Evolutionary conservation across 192 early-diverging fungal genomes (phyloP), one percentile per base, ranked within the genome.

Genomic region (Entrophospora sp.): DNA sequence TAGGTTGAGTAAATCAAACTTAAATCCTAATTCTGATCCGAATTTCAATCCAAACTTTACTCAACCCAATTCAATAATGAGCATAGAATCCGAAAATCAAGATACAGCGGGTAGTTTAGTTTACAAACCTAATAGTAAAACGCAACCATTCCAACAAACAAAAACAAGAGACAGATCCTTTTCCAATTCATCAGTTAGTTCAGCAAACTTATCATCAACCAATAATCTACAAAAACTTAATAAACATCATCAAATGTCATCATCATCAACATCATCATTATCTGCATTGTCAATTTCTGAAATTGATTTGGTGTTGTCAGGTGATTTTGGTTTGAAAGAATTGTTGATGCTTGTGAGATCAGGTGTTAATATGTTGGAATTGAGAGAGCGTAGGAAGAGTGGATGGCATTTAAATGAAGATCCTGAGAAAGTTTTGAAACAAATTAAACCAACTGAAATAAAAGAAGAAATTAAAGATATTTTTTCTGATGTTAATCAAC

Each of bases 291-390:
- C 44, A 44, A 24, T 36, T 31, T n/a, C n/a, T n/a, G 64, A 66
- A 31, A 56, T 14, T 31, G 64, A 66, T 66, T 66, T 49, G 64
- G 18, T 74, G 14, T 72, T 70, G 31, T 72, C 73, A 4, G 67
- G 74, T 59, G 75, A 79, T 46, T 79, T 79, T 68, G 77, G 77
- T 31, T 67, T 79, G 48, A 67, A 76, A 31, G 77, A 76, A 46
- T 38, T 79, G 12, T 70, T 79, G 72, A 53, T 74, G 10, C 31
- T 79, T 34, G 73, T 76, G 13, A 36, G 64, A 38, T 66, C 64
- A 31, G 52, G 51, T 53, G 75, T 28, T 61, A 68, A 8, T 55
- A 67, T 32, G 65, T 46, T 24, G 27, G 70, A 38, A 66, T 42
- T 42, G 34, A 67, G 52, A 69, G 70, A 40, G 44, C 42, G 37